Evolutionary conservation across 2,329 filamentous ascomycete genomes (phyloP).

Genomic region (Incumbomyces delicatus): DNA sequence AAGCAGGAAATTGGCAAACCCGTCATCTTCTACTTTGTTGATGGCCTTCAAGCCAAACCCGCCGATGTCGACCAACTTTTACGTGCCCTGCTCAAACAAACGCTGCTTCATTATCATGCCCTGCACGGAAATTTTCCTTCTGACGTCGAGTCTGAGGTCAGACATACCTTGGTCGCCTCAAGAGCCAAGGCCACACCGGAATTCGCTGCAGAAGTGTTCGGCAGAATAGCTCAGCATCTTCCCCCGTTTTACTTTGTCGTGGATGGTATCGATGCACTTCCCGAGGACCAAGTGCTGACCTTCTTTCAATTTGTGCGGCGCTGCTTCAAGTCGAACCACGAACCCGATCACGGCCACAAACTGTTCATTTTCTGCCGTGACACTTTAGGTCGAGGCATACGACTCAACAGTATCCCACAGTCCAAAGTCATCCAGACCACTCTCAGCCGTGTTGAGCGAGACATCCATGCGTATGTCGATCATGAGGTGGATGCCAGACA

Average conservation of each 20-base stretch:
- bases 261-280: not conserved
- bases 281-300: not conserved
- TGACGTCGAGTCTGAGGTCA: not conserved
- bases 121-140: not conserved
- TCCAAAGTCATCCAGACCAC: not conserved
- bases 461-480: not conserved
- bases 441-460: not conserved
- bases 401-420: not conserved
- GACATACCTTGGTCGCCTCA: too few species aligned
- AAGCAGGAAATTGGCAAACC: too few species aligned
- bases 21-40: too few species aligned
- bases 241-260: not conserved
- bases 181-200: not conserved
- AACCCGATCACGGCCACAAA: not conserved
- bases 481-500: not conserved
- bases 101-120: not conserved
- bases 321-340: not conserved
- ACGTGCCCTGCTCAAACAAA: not conserved
- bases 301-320: not conserved
- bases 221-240: not conserved
- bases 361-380: not conserved
- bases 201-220: not conserved
- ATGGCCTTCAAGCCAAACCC: not conserved
- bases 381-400: not conserved
- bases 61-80: not conserved